Evolutionary conservation across 345 rosid genomes (phyloP).

Genomic region (Populus nigra): DNA sequence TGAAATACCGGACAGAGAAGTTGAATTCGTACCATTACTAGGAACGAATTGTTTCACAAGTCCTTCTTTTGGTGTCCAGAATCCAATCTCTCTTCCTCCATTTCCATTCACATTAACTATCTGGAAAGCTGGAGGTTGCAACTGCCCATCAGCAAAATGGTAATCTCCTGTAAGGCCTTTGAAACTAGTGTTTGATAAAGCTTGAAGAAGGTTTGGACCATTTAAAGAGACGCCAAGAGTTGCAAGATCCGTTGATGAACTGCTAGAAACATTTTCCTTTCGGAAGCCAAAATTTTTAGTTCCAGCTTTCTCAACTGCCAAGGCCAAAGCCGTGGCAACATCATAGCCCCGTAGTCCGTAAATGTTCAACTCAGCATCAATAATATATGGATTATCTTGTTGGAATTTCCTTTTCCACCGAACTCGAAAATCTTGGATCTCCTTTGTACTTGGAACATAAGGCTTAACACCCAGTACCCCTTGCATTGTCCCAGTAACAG

Average conservation of each 20-base stretch:
- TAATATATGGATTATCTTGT: constrained; percentile 14
- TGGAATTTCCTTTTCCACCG: constrained; percentile 30
- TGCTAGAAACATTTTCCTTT: not conserved
- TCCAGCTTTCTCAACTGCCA: constrained; percentile 26
- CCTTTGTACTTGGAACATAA: constrained; percentile 16
- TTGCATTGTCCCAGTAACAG: constrained; percentile 31
- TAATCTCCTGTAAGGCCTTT: constrained; percentile 40
- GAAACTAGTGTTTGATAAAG: constrained; percentile 22
- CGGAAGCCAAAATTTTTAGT: not conserved
- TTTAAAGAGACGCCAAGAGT: constrained; percentile 17
- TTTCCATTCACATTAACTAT: constrained; percentile 38
- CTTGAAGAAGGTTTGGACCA: constrained; percentile 27
- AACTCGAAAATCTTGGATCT: constrained; percentile 12
- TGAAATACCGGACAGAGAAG: constrained; percentile 4
- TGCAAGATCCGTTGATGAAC: constrained; percentile 6
- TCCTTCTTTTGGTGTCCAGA: constrained; percentile 31
- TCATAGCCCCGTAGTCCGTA: constrained; percentile 39
- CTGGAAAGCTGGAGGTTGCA: constrained; percentile 25
- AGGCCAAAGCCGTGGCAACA: constrained; percentile 30
- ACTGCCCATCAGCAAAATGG: constrained; percentile 29
- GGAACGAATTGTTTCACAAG: not conserved
- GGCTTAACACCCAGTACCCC: constrained; percentile 40
- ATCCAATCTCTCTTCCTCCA: constrained; percentile 24
- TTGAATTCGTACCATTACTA: not conserved
- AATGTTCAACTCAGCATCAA: constrained; percentile 8